A percentile compares a stretch with the other conserved stretches of the same genome.
Conservation (phyloP, 164 flowering plant species). For the Amborella trichopoda region DNA sequence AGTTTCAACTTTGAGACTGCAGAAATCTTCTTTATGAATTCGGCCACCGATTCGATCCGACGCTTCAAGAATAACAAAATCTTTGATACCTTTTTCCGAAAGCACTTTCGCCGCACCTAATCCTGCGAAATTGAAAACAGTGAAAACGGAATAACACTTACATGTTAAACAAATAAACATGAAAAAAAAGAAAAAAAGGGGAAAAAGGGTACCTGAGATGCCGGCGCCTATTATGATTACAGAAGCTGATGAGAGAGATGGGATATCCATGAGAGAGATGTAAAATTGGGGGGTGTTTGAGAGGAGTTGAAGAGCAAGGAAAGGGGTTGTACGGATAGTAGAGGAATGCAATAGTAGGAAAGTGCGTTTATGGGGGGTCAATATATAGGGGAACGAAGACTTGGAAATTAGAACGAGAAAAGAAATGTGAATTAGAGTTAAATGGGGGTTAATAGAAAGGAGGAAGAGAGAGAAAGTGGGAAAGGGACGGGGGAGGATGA, state of each 20-base stretch:
- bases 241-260: constrained; percentile 41
- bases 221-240: constrained; percentile 90
- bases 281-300: no score
- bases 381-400: no score
- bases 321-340: no score
- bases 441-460: no score
- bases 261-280: constrained; percentile 46
- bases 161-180: not conserved
- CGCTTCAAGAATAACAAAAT: constrained; percentile 68
- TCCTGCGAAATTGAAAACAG: constrained; percentile 26
- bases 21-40: constrained; percentile 56
- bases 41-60: constrained; percentile 85
- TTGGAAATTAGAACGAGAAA: no score
- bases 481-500: constrained; percentile 1
- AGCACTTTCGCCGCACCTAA: constrained; percentile 76
- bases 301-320: no score
- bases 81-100: constrained; percentile 66
- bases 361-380: no score
- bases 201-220: constrained; percentile 43
- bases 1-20: constrained; percentile 67
- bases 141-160: no score
- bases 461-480: constrained; percentile 9
- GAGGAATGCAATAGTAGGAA: no score
- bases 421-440: no score
- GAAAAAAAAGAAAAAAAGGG: not conserved